These are phyloP conservation scores for Neurospora sp. DNA, from an alignment of 495 filamentous ascomycete species.

Conservation along the genomic window DNA sequence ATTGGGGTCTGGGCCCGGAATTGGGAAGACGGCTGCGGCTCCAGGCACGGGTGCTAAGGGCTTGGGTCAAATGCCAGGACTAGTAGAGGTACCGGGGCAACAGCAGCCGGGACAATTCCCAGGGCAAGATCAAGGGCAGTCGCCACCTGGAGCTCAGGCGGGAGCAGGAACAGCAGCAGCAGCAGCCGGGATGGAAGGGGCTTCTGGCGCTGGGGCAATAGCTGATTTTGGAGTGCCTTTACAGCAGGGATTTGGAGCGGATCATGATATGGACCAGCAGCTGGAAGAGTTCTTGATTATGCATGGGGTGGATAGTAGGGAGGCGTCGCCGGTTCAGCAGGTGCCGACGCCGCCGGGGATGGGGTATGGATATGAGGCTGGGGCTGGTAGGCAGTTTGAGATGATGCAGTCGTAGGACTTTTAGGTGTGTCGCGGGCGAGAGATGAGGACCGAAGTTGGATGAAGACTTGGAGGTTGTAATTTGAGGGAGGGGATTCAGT, in stretches of 20 bases:
- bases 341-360: background rate
- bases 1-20: too few species aligned
- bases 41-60: background rate
- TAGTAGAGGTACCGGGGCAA: background rate
- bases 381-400: background rate
- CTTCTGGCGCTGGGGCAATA: background rate
- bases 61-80: background rate
- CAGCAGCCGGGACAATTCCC: background rate
- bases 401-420: background rate
- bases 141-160: background rate
- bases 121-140: background rate
- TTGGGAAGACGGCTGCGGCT: background rate
- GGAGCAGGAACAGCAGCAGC: background rate
- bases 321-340: background rate
- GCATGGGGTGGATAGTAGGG: background rate
- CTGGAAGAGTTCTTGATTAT: background rate
- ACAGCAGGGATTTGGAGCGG: background rate
- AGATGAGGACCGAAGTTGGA: background rate
- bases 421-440: background rate
- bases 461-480: background rate
- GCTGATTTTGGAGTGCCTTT: background rate
- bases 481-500: background rate
- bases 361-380: background rate
- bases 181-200: background rate
- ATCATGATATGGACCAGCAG: background rate